Conservation (phyloP, 2,329 filamentous ascomycete species). For the Penicillium sumatraense region DNA sequence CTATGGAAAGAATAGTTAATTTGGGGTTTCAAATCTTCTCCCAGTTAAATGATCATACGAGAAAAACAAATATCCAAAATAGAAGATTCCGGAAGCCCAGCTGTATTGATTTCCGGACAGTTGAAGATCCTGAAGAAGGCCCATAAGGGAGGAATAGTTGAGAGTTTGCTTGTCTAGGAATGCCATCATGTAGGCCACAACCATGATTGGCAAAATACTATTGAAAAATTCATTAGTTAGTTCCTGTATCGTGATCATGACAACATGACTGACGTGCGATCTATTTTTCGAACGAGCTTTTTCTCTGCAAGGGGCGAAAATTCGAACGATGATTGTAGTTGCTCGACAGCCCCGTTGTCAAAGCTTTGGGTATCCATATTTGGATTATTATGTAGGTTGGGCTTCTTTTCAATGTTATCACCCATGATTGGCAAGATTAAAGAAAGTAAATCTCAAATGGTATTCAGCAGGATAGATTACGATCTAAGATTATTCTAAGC, state of each 20-base stretch:
- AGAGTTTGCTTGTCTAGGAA: conserved; percentile 44
- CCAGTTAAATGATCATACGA: conserved; percentile 17
- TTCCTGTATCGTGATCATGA: neutral
- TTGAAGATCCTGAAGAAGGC: conserved; percentile 34
- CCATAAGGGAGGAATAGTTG: conserved; percentile 40
- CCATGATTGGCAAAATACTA: conserved; percentile 32
- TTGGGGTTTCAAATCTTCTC: no score
- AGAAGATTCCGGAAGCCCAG: conserved; percentile 29
- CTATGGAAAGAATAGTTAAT: no score
- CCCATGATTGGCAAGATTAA: neutral
- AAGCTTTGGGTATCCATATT: conserved; percentile 7
- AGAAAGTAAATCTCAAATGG: neutral
- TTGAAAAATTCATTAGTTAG: neutral
- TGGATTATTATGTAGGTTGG: neutral
- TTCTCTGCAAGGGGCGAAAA: conserved; percentile 23
- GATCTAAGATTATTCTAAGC: no score
- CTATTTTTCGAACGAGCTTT: conserved; percentile 28
- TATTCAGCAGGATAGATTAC: neutral
- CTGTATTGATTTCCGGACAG: conserved; percentile 29
- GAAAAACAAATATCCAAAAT: conserved; percentile 36
- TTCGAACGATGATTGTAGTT: conserved; percentile 8
- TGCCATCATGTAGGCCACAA: conserved; percentile 35
- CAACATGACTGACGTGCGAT: conserved; percentile 20
- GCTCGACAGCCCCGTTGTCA: conserved; percentile 18
- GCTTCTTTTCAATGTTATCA: neutral